These are phyloP conservation scores for Umbelopsis sp. DNA, from an alignment of 192 early-diverging fungal genomes.

Conservation along the genomic window DNA sequence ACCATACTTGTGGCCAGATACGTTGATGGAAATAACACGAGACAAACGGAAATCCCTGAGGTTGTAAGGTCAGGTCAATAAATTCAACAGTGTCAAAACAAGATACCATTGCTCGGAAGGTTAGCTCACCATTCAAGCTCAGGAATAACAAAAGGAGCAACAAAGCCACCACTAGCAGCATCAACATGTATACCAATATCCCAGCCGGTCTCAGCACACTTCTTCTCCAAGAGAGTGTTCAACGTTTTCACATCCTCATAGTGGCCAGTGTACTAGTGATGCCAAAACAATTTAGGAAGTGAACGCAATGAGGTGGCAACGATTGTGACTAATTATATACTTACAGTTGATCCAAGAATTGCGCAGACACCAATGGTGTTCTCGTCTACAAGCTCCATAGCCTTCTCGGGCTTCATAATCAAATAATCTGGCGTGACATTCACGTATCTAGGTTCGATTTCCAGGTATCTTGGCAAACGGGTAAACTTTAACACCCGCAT, in stretches of 20 bases:
- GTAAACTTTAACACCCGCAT: background rate
- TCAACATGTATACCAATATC: constrained; percentile 86
- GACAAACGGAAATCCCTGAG: constrained; percentile 56
- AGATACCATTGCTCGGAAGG: background rate
- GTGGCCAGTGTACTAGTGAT: constrained; percentile 71
- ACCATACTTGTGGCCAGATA: constrained; percentile 88
- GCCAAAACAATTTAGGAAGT: background rate
- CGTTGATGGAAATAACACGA: constrained; percentile 80
- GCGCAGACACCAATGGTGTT: constrained; percentile 83
- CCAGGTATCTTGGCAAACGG: constrained; percentile 28
- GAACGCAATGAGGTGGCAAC: background rate
- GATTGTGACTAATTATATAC: background rate
- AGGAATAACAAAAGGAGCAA: constrained; percentile 83
- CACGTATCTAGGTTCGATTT: constrained; percentile 44
- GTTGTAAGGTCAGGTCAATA: background rate
- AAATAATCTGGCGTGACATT: constrained; percentile 40
- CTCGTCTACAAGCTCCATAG: constrained; percentile 72
- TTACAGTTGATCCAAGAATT: constrained; percentile 73
- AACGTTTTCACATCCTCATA: constrained; percentile 76
- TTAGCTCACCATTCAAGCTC: constrained; percentile 68
- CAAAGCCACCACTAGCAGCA: constrained; percentile 82
- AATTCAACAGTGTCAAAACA: background rate
- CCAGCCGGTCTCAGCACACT: constrained; percentile 61
- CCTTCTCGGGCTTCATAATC: constrained; percentile 65
- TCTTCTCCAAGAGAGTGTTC: constrained; percentile 61